phyloP scores from a whole-genome alignment of 768 basidiomycete genomes.

The Phanerochaete sordida region DNA sequence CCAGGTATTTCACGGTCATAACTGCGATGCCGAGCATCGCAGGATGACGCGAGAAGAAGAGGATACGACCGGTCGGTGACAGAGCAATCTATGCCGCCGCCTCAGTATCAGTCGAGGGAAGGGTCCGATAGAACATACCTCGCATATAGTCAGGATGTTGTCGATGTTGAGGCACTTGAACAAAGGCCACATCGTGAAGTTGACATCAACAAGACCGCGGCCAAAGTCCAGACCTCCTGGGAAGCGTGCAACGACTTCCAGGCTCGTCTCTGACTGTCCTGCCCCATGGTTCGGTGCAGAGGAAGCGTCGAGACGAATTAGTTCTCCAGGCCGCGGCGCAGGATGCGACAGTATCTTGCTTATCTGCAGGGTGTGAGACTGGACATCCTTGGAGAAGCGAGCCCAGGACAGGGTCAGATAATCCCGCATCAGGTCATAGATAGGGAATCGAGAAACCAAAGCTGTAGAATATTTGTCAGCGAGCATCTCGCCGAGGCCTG shows the following conservation, averaged over 20 bases:
- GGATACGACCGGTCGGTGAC: slow-evolving; percentile 79
- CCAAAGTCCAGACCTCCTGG: slow-evolving; percentile 94
- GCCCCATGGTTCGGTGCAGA: slow-evolving; percentile 37
- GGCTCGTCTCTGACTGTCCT: slow-evolving; percentile 36
- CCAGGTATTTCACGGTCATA: slow-evolving; percentile 86
- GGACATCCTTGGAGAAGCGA: slow-evolving; percentile 90
- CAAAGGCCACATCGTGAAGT: slow-evolving; percentile 96
- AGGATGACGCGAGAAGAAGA: slow-evolving; percentile 87
- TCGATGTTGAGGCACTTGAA: slow-evolving; percentile 93
- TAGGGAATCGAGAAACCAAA: slow-evolving; percentile 86
- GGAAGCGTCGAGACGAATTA: slow-evolving; percentile 83
- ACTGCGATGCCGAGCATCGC: slow-evolving; percentile 93
- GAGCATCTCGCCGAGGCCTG: no score
- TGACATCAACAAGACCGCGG: slow-evolving; percentile 85
- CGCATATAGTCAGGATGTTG: slow-evolving; percentile 89
- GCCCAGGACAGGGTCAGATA: slow-evolving; percentile 96
- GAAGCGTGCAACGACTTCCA: slow-evolving; percentile 87
- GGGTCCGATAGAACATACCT: slow-evolving; percentile 43
- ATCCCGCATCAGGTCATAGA: slow-evolving; percentile 94
- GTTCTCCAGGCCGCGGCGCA: slow-evolving; percentile 81
- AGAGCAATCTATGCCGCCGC: slow-evolving; percentile 63
- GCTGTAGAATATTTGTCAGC: slow-evolving; percentile 50
- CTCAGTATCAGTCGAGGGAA: neutral
- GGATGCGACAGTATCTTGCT: slow-evolving; percentile 86
- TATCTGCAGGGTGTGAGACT: slow-evolving; percentile 87